Conservation (phyloP, 176 grass and related monocot species). For the Hordeum vulgare region MorexV3_pseudomolecules_assembly NC_058519.1:13035701-13036200, state of each 20-base stretch:
- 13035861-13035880: slow-evolving; percentile 73
- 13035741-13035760: no score
- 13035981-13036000: slow-evolving; percentile 56
- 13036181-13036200: slow-evolving; percentile 65
- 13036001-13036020: slow-evolving; percentile 81
- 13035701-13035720: no score
- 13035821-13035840: no score
- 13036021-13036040: slow-evolving; percentile 40
- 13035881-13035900: slow-evolving; percentile 73
- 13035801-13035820: no score
- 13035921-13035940: slow-evolving; percentile 28
- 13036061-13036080: neutral
- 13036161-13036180: slow-evolving; percentile 76
- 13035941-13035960: slow-evolving; percentile 43
- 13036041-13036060: neutral
- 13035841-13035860: slow-evolving; percentile 41
- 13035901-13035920: slow-evolving; percentile 38
- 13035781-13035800: no score
- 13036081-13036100: no score
- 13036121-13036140: slow-evolving; percentile 5
- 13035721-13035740: no score
- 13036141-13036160: slow-evolving; percentile 69
- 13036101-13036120: no score
- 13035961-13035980: slow-evolving; percentile 32
- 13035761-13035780: no score